Base-by-base conservation (phyloP, 225 moss, liverwort and hornwort genomes). In the Antitrichia curtipendula region DNA sequence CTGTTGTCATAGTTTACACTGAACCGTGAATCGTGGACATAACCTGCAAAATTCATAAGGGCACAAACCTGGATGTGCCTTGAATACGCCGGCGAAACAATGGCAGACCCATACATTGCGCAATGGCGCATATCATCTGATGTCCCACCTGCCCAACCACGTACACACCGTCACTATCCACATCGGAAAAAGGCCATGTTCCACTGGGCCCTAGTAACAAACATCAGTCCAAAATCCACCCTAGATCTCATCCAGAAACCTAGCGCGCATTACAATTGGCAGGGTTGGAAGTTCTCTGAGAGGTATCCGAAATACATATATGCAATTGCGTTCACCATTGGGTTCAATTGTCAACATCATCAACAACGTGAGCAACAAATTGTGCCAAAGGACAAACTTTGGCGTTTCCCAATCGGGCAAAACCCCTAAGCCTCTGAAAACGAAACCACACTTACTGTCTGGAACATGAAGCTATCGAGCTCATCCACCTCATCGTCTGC, bases 391-490 rank as follows among this genome's bases (percentile, higher is more conserved):
- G 68, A 38, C 41, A 32, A 60, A 36, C 34, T 27, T 6, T 86
- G 19, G 81, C 60, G 36, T 13, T 75, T 60, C 24, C 78, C 36
- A 34, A 78, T 60, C 75, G 23, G 21, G 25, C 1, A 59, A 91
- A 84, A 91, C 36, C 85, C 41, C 57, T 57, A 57, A 82, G 85
- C 50, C 70, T 29, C n/a, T 50, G 66, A 12, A 84, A 38, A 38
- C 41, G 24, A 65, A 66, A 79, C 65, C 12, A 65, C 45, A 85
- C 96, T 92, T 93, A 99, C 99, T 75, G 97, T 97, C 89, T 99
- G 99, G 75, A 93, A 99, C 99, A 99, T 99, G 88, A 95, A 99
- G 92, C 99, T 99, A 77, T 99, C 99, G 83, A 97, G 88, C 91
- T 99, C 99, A 88, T 99, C 99, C 82, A 99, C 93, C 52, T 89